Evolutionary conservation across 1,139 yeast species (phyloP), one percentile per base, ranked within the genome.

Genomic region (Debaryomycetaceae sp.): DNA sequence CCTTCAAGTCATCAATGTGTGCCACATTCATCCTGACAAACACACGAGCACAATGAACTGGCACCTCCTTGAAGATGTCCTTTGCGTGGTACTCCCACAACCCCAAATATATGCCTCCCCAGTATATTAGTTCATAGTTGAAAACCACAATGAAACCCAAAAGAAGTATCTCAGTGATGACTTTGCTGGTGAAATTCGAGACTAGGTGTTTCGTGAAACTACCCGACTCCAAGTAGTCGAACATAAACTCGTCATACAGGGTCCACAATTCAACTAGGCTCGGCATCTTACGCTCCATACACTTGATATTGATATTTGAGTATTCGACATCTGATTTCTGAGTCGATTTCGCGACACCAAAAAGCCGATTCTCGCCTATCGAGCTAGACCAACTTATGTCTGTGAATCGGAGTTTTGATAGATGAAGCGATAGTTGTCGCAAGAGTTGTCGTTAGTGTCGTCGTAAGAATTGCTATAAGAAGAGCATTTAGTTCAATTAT

Each of bases 11-110:
- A 2, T 58, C 54, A n/a, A 50, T 46, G 6, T 64, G 46, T 1
- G 73, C 59, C 1, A 74, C 54, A 45, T 80, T 76, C 39, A 84
- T 68, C 23, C 80, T 66, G 2, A 83, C 76, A 50, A 81, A 80
- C 1, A 85, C 71, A 60, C 85, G 89, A 1, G 93, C 90, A 65
- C 90, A 86, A 59, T 85, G 91, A 6, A 84, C 81, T 0, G 93
- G 93, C 34, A 81, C 77, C 43, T 85, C 87, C 9, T 75, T 72
- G 58, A 85, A 85, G 20, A 81, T 78, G 46, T 83, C 87, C 53
- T 80, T 77, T 6, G 84, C 86, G 46, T 85, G 87, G 50, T 75
- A 75, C 37, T 76, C 76, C 84, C 85, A 80, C n/a, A 75, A 48
- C 1, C 66, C 66, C 6, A 76, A 55, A 45, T 67, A 62, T n/a